Conservation (phyloP, 768 basidiomycete genomes). For the Naganishia randhawae region DNA sequence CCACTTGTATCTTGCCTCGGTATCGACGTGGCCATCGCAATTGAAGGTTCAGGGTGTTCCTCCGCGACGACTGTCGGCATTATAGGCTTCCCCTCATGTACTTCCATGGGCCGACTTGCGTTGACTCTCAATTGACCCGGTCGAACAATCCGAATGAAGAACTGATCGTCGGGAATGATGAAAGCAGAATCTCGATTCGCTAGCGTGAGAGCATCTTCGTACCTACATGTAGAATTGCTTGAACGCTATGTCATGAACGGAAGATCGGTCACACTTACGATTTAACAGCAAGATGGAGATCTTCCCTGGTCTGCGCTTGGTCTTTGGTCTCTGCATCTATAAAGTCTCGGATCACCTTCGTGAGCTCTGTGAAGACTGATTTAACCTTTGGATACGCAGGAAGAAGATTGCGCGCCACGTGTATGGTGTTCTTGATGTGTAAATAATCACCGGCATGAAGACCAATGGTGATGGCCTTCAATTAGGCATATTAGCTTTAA, state of each 20-base stretch:
- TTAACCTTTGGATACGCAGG: constrained; percentile 25
- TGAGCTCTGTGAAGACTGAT: constrained; percentile 12
- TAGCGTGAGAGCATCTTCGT: constrained; percentile 10
- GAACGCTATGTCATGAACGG: neutral
- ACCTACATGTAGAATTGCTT: neutral
- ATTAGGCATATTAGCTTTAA: neutral
- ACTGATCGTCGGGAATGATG: constrained; percentile 16
- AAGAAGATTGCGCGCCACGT: constrained; percentile 60
- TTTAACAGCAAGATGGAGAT: constrained; percentile 26
- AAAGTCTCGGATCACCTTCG: constrained; percentile 15
- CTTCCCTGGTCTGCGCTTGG: constrained; percentile 20
- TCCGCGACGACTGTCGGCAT: neutral
- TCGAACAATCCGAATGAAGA: neutral
- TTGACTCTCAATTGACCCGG: neutral
- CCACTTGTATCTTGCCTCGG: neutral
- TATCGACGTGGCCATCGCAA: neutral
- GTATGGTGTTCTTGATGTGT: constrained; percentile 95
- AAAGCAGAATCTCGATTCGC: constrained; percentile 20
- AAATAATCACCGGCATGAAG: constrained; percentile 88
- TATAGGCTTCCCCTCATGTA: neutral
- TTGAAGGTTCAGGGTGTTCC: neutral
- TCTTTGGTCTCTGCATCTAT: constrained; percentile 7
- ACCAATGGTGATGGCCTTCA: constrained; percentile 67
- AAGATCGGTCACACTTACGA: constrained; percentile 17
- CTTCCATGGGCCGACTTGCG: neutral